phyloP scores from a whole-genome alignment of 2,329 filamentous ascomycete species.

The Chrysoporthe puriensis region DNA sequence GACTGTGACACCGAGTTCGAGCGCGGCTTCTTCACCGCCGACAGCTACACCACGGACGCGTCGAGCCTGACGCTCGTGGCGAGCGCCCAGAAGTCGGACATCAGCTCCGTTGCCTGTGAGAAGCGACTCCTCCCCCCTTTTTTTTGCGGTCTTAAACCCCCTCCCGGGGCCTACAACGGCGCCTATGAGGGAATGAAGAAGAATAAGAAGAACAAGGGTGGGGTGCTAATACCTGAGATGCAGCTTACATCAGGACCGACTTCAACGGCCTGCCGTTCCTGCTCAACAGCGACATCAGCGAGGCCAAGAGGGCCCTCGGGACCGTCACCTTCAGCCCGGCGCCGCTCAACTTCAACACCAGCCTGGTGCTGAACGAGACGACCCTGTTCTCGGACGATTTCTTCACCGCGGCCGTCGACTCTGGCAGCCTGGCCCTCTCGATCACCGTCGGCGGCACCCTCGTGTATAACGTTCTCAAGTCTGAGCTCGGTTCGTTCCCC shows the following conservation, averaged over 20 bases:
- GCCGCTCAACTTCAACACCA: conserved; percentile 27
- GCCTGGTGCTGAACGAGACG: conserved; percentile 19
- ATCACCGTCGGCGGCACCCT: conserved; percentile 48
- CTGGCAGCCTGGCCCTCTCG: conserved; percentile 40
- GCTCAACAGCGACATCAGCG: conserved; percentile 5
- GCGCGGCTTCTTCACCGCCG: conserved; percentile 25
- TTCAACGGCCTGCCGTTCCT: conserved; percentile 24
- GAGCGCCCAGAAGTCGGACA: conserved; percentile 16
- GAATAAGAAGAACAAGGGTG: too few relatives aligned
- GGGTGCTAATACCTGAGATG: background rate
- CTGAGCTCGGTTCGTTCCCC: conserved; percentile 7
- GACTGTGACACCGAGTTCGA: conserved; percentile 25
- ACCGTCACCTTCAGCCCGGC: conserved; percentile 31
- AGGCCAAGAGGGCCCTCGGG: conserved; percentile 14
- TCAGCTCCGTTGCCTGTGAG: conserved; percentile 17
- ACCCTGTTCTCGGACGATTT: conserved; percentile 30
- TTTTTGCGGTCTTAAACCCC: too few relatives aligned
- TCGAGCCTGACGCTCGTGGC: conserved; percentile 20
- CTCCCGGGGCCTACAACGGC: background rate
- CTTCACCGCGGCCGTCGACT: conserved; percentile 41
- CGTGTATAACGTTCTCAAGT: conserved; percentile 43
- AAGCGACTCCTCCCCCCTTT: background rate
- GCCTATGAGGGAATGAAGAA: too few relatives aligned
- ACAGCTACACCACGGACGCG: conserved; percentile 10
- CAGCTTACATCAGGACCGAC: conserved; percentile 25